Evolutionary conservation across 768 basidiomycete genomes (phyloP), one percentile per base, ranked within the genome.

Genomic region (Hygrophoropsis aurantiaca): DNA sequence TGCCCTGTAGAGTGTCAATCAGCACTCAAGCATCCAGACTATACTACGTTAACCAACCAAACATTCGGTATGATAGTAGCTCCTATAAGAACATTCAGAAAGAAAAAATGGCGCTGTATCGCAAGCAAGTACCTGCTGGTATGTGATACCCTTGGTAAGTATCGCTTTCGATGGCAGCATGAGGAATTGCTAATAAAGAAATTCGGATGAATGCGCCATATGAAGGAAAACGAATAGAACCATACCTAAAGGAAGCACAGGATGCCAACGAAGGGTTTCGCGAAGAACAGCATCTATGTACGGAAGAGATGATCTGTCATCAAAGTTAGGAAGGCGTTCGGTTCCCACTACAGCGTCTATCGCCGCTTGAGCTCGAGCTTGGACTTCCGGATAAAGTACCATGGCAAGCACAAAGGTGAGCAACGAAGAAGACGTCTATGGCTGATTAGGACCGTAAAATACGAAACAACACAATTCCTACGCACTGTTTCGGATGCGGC

Each of bases 401-500:
- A 71, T 71, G 3, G 67, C 65, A 19, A 67, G 60, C n/a, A 69
- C 25, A 44, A 72, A 68, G 4, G 51, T 61, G 27, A 51, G 54
- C 11, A 73, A 49, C 7, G 52, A 44, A 7, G 62, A 58, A 2
- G 55, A 49, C 5, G 62, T 63, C 64, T 64, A 27, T 24, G 36
- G 19, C 16, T 46, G 1, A 33, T 27, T 26, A 24, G 25, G 26
- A 33, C 24, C 11, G 40, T n/a, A 15, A 34, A 25, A 23, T 21
- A 11, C 5, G 21, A 11, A 18, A 23, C 27, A 20, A 24, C 35
- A 7, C 5, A 21, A 32, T 21, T 36, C 6, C 7, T 10, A 42
- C 49, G 43, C 11, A 54, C 56, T 11, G 51, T 62, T 49, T 59
- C 52, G 1, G 51, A 59, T 11, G 46, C 49, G 46, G 51, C 57